Conservation (phyloP, 2,329 filamentous ascomycete genomes). For the Dactylonectria estremocensis region DNA sequence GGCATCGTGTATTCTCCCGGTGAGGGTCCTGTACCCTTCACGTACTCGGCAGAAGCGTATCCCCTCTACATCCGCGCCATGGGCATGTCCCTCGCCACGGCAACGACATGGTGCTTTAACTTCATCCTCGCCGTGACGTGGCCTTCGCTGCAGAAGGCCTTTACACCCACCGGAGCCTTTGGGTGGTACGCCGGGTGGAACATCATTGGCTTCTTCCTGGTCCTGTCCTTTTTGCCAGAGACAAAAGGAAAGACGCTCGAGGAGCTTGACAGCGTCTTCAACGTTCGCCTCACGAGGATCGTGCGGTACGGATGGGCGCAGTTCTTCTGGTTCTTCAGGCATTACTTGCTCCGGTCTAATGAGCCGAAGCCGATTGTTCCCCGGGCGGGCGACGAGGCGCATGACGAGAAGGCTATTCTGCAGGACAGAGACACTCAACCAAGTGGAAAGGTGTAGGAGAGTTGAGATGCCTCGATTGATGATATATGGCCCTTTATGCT, state of each 20-base stretch:
- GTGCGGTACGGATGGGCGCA: slow-evolving; percentile 46
- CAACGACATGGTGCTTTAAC: slow-evolving; percentile 56
- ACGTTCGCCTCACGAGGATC: slow-evolving; percentile 52
- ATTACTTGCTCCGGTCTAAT: slow-evolving; percentile 38
- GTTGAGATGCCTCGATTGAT: no score
- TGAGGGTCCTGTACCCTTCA: slow-evolving; percentile 53
- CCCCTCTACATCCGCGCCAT: slow-evolving; percentile 53
- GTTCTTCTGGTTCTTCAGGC: slow-evolving; percentile 44
- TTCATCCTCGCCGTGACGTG: slow-evolving; percentile 49
- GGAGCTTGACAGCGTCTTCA: slow-evolving; percentile 64
- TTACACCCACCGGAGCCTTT: slow-evolving; percentile 51
- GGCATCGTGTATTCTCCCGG: slow-evolving; percentile 52
- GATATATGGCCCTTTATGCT: not conserved
- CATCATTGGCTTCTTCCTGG: slow-evolving; percentile 60
- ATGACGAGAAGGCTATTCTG: slow-evolving; percentile 31
- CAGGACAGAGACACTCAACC: slow-evolving; percentile 37
- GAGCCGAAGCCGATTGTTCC: slow-evolving; percentile 37
- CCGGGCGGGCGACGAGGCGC: slow-evolving; percentile 37
- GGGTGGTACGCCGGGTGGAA: slow-evolving; percentile 64
- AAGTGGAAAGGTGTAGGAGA: slow-evolving; percentile 30
- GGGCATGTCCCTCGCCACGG: slow-evolving; percentile 53
- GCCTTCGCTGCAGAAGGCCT: slow-evolving; percentile 47
- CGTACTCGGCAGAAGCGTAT: slow-evolving; percentile 54
- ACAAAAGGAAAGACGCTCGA: slow-evolving; percentile 65
- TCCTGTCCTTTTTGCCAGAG: slow-evolving; percentile 64